Base-by-base conservation (phyloP, 2,329 filamentous ascomycete species). In the Tothia fuscella region DNA sequence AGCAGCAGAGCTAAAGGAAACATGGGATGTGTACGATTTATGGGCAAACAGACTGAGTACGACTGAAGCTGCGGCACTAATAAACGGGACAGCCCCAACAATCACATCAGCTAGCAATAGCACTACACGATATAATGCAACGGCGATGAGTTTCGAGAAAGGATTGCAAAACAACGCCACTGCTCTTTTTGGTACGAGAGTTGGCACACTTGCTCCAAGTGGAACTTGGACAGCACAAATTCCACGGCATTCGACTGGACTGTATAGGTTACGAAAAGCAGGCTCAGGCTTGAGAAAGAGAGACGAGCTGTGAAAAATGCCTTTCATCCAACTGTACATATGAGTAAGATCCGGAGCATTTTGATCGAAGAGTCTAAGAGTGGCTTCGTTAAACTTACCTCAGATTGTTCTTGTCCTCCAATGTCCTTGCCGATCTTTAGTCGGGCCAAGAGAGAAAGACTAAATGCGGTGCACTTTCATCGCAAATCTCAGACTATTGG, bases 1-100 rank as follows among this genome's bases (percentile, higher is more conserved):
- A 1, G 65, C 65, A 0, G 44, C 53, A 1, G 58, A 70, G 51
- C 53, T 65, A 0, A 51, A 57, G 19, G 53, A 63, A 47, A 56
- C 54, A 0, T 76, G 70, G 69, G 69, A 72, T 46, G 56, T 75
- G 5, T 67, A 66, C 36, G 71, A 76, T 50, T 56, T 76, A 1
- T 75, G 72, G 72, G 69, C 63, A 3, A 66, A 68, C 46, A 58
- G 72, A n/a, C 72, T 76, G 68, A 58, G 53, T 16, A 57, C 65
- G 34, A 59, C 54, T 3, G 62, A 64, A 29, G 68, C 70, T 1
- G 50, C 52, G 19, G 53, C 57, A 0, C 60, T 74, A 22, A 58
- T 74, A 10, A 58, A 63, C 38, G 63, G 63, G 0, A 62, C 55
- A 3, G 54, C 55, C 9, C 53, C 55, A 5, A 47, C 52, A 1